Evolutionary conservation across 129 eudicot species (phyloP), one percentile per base, ranked within the genome.

Genomic region (Rutidosis leptorrhynchoides): DNA sequence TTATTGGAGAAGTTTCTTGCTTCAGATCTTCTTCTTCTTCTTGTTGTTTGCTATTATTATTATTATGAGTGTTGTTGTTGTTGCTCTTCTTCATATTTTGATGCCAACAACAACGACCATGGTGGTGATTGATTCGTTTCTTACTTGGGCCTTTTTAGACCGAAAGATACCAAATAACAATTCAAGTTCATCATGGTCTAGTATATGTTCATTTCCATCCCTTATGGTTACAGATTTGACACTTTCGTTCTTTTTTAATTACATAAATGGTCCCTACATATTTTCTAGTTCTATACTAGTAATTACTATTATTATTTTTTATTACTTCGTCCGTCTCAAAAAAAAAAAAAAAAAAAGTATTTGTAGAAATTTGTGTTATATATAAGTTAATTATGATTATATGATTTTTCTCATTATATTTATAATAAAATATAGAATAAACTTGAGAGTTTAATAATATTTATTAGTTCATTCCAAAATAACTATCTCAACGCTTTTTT

Each of bases 61-160:
- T 54, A 57, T 51, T 76, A 60, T 32, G 66, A 71, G 62, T 81
- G 82, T 58, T 48, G 22, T 11, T 57, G 32, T 0, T 85, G 84
- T 58, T 74, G 77, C 62, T n/a, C n/a, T n/a, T 82, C 76, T 71
- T 81, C 83, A 77, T 82, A 64, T 58, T 70, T 68, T 23, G 65
- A 58, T 66, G 78, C 48, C 40, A 37, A 58, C 48, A 56, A 78
- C 74, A 37, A 71, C 43, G 17, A 77, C 73, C 81, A 77, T 73
- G 71, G 78, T 78, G 82, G 25, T 74, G 68, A 33, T 78, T 74
- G 68, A 33, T 78, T 73, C 60, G 58, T 68, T 49, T 67, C 33
- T 67, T 26, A 75, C 56, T 49, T 69, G 64, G 69, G 32, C 69
- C 74, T 67, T 67, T 58, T 75, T 61, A 65, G 64, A 67, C 79